These are phyloP conservation scores for Xylaria scruposa DNA, from an alignment of 495 filamentous ascomycete genomes.

Conservation along the genomic window DNA sequence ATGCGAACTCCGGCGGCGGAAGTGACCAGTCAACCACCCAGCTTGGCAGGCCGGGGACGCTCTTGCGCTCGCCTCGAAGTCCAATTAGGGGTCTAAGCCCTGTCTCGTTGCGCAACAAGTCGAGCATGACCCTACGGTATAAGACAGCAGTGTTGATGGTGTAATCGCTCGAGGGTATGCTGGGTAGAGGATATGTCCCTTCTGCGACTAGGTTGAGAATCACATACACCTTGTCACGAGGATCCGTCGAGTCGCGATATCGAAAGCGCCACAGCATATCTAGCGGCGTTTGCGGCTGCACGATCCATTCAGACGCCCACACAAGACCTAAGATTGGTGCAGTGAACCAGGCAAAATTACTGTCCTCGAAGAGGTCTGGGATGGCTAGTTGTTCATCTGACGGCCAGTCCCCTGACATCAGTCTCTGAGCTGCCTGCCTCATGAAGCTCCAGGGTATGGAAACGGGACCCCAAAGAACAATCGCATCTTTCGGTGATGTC, in stretches of 20 bases:
- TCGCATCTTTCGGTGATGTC: constrained; percentile 19
- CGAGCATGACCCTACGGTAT: constrained; percentile 32
- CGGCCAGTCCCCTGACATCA: constrained; percentile 7
- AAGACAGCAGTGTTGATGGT: constrained; percentile 23
- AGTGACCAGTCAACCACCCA: constrained; percentile 29
- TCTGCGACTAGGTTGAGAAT: constrained; percentile 31
- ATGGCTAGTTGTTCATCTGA: constrained; percentile 5
- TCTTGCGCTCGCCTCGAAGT: constrained; percentile 28
- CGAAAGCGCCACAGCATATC: constrained; percentile 33
- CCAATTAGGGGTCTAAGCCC: constrained; percentile 29
- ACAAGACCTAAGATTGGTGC: constrained; percentile 13
- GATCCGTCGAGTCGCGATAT: constrained; percentile 35
- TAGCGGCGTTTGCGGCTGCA: constrained; percentile 12
- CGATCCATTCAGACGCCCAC: constrained; percentile 17
- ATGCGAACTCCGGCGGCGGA: neutral
- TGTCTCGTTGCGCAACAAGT: constrained; percentile 28
- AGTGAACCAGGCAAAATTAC: neutral
- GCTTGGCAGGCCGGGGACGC: constrained; percentile 22
- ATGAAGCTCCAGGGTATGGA: constrained; percentile 27
- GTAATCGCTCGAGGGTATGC: constrained; percentile 30
- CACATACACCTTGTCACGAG: constrained; percentile 40
- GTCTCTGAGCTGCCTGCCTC: constrained; percentile 11
- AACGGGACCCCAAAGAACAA: constrained; percentile 31
- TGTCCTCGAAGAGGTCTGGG: neutral
- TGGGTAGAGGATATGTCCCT: constrained; percentile 22